Base-by-base conservation (phyloP, 306 rosid genomes). In the Rosa multiflora region DNA sequence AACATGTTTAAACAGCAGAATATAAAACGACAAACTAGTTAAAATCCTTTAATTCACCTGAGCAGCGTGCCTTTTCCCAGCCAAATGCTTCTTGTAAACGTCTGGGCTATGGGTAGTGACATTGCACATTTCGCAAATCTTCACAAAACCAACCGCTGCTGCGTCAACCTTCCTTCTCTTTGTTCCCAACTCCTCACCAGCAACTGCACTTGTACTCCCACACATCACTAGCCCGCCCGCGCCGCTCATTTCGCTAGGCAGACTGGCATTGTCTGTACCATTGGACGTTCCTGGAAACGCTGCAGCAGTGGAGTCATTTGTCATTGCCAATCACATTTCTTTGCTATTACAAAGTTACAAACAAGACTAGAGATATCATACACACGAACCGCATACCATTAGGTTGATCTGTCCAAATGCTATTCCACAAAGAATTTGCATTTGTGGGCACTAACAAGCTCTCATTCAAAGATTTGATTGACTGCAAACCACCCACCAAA, bases 51-150 rank as follows among this genome's bases (percentile, higher is more conserved):
- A 40, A 74, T 58, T 90, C 77, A 92, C 97, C 92, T 85, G 92
- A 76, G 87, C 81, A 49, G 83, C 77, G 47, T 92, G 96, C 80
- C 79, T 90, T 84, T 82, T 86, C 82, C 96, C 96, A 47, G 79
- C 66, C 74, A 89, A 64, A 84, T 92, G 96, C 76, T 81, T 86
- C 71, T 18, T 78, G 68, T 64, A 92, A 73, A 82, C 86, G 17
- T 89, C 89, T 84, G 83, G 82, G 76, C 93, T 89, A 58, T 83
- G 86, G 83, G 93, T 86, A 48, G 64, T 84, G 75, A 92, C 55
- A 35, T 90, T 86, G 84, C 96, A 92, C 62, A 78, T 62, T 7
- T 78, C 20, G 83, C 93, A 92, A 67, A 83, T 61, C 86, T 81
- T 86, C 44, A 67, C 78, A 11, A 88, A 85, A 80, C 89, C 88